Evolutionary conservation across 2,329 filamentous ascomycete species (phyloP).

Genomic region (Curvularia verruculosa): DNA sequence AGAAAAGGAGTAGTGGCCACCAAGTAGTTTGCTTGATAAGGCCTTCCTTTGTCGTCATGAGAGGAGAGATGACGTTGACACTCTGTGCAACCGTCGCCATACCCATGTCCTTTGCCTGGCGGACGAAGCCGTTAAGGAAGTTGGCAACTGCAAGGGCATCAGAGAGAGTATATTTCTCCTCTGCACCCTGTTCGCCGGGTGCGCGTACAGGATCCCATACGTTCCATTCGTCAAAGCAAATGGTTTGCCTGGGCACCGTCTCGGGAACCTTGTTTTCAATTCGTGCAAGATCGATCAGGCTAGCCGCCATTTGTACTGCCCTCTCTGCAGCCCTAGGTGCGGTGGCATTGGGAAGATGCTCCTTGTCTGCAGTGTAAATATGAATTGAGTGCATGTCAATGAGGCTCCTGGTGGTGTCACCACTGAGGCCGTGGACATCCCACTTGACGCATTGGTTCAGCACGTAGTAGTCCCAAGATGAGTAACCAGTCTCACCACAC

Average conservation of each 20-base stretch:
- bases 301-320: slow-evolving; percentile 71
- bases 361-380: slow-evolving; percentile 70
- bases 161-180: slow-evolving; percentile 73
- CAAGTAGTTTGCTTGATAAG: slow-evolving; percentile 74
- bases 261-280: slow-evolving; percentile 70
- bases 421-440: slow-evolving; percentile 57
- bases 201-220: slow-evolving; percentile 78
- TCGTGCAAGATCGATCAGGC: slow-evolving; percentile 73
- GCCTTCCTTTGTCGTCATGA: slow-evolving; percentile 72
- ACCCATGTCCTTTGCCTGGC: slow-evolving; percentile 71
- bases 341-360: slow-evolving; percentile 48
- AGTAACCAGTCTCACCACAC: slow-evolving; percentile 73
- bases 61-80: slow-evolving; percentile 77
- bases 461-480: slow-evolving; percentile 75
- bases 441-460: slow-evolving; percentile 70
- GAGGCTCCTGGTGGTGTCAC: slow-evolving; percentile 55
- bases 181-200: slow-evolving; percentile 72
- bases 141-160: slow-evolving; percentile 76
- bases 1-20: slow-evolving; percentile 75
- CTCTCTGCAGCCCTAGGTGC: slow-evolving; percentile 74
- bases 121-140: slow-evolving; percentile 78
- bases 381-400: slow-evolving; percentile 85
- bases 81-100: slow-evolving; percentile 82
- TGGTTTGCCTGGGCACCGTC: slow-evolving; percentile 66
- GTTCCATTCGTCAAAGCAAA: slow-evolving; percentile 88